Percentiles rank a stretch among this genome's conserved stretches.
Evolutionary conservation across 129 eudicot genomes (phyloP).

Genomic region (Flaveria linearis): DNA sequence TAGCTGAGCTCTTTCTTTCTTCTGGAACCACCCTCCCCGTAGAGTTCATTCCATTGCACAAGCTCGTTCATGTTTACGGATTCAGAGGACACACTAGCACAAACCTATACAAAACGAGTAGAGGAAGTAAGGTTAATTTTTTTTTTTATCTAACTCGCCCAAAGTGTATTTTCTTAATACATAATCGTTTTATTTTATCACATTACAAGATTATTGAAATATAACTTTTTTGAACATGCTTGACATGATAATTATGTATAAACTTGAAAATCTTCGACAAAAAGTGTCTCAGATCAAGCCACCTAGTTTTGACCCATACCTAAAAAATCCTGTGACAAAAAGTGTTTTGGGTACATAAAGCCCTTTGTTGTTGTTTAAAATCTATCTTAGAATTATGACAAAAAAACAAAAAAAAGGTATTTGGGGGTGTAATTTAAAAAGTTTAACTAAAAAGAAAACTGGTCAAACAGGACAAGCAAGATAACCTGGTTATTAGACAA

Average conservation of each 20-base stretch:
- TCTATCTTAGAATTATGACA: neutral
- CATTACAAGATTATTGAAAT: neutral
- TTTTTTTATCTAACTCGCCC: neutral
- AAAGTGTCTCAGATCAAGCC: too few relatives aligned
- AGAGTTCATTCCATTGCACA: conserved; percentile 83
- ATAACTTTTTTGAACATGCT: neutral
- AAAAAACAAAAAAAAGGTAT: too few relatives aligned
- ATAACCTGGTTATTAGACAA: too few relatives aligned
- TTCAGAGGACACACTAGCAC: conserved; percentile 85
- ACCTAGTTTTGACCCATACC: neutral
- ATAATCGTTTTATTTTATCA: neutral
- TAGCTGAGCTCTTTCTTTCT: conserved; percentile 72
- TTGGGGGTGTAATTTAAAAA: neutral
- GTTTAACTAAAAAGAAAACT: neutral
- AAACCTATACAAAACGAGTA: conserved; percentile 47
- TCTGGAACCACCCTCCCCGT: conserved; percentile 93
- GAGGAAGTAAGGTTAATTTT: neutral
- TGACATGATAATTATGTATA: neutral
- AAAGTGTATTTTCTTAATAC: neutral
- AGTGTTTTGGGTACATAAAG: neutral
- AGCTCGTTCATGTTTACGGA: conserved; percentile 84
- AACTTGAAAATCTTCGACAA: neutral
- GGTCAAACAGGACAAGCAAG: neutral
- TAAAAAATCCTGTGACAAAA: neutral
- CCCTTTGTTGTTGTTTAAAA: too few relatives aligned